A percentile compares a stretch with the other conserved stretches of the same genome.
phyloP scores from a whole-genome alignment of 345 rosid species.

The Rubroshorea leprosula region DNA sequence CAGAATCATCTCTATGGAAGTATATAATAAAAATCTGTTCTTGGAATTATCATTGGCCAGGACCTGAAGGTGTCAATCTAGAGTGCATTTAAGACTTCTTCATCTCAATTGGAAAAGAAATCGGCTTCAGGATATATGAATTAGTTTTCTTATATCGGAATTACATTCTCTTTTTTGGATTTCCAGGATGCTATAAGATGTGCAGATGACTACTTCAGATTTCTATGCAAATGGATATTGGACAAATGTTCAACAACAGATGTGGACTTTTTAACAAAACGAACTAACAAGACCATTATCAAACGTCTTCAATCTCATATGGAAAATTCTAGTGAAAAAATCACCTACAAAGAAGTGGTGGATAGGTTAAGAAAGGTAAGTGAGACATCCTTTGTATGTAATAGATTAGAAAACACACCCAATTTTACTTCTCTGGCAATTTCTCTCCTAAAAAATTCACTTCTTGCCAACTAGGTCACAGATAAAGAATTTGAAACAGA shows the following conservation, averaged over 20 bases:
- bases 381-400: background rate
- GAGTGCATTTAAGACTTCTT: background rate
- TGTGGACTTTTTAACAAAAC: constrained; percentile 51
- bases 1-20: background rate
- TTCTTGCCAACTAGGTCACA: constrained; percentile 32
- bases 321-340: constrained; percentile 36
- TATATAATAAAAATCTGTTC: background rate
- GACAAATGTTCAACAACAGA: constrained; percentile 58
- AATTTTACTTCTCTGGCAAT: background rate
- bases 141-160: background rate
- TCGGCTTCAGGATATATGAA: background rate
- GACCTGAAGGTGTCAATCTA: background rate
- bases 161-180: constrained; percentile 14
- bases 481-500: constrained; percentile 46
- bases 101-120: background rate
- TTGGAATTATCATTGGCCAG: background rate
- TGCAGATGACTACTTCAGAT: constrained; percentile 64
- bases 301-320: constrained; percentile 49
- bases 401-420: background rate
- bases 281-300: constrained; percentile 44
- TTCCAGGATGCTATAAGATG: constrained; percentile 75
- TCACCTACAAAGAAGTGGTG: constrained; percentile 62
- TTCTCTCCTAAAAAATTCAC: background rate
- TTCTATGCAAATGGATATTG: constrained; percentile 64
- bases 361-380: constrained; percentile 50